These are phyloP conservation scores for Yamadazyma sp. DNA, from an alignment of 805 yeast species.

Conservation along the genomic window DNA sequence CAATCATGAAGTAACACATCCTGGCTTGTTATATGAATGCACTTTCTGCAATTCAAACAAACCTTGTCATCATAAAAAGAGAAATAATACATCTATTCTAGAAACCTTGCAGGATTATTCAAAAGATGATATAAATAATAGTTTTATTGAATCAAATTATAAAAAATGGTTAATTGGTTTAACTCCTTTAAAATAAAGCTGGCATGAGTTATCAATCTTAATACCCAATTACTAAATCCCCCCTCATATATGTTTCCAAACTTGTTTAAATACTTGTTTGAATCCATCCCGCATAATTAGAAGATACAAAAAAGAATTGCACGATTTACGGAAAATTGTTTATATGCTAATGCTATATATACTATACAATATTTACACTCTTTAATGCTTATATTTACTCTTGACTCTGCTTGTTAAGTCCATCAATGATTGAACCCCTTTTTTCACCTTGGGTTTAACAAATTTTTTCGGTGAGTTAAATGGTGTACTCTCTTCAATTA, in stretches of 20 bases:
- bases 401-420: slow-evolving; percentile 13
- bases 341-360: too few relatives aligned
- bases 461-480: slow-evolving; percentile 23
- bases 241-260: too few relatives aligned
- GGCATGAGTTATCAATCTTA: too few relatives aligned
- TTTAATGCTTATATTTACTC: slow-evolving; percentile 10
- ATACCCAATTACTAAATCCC: too few relatives aligned
- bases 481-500: slow-evolving; percentile 39
- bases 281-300: too few relatives aligned
- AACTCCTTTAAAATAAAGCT: slow-evolving; percentile 11
- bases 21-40: slow-evolving; percentile 14
- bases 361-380: too few relatives aligned
- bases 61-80: slow-evolving; percentile 4
- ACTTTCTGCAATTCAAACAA: slow-evolving; percentile 14
- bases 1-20: too few relatives aligned
- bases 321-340: too few relatives aligned
- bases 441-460: slow-evolving; percentile 10
- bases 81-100: slow-evolving; percentile 2
- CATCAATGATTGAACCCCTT: slow-evolving; percentile 10
- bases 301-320: too few relatives aligned
- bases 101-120: slow-evolving; percentile 9
- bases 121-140: slow-evolving; percentile 11
- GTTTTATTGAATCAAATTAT: slow-evolving; percentile 20
- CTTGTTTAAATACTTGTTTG: too few relatives aligned
- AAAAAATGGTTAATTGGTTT: slow-evolving; percentile 24